Evolutionary conservation across 2,329 filamentous ascomycete genomes (phyloP).

Genomic region (Didymosphaeria variabile): DNA sequence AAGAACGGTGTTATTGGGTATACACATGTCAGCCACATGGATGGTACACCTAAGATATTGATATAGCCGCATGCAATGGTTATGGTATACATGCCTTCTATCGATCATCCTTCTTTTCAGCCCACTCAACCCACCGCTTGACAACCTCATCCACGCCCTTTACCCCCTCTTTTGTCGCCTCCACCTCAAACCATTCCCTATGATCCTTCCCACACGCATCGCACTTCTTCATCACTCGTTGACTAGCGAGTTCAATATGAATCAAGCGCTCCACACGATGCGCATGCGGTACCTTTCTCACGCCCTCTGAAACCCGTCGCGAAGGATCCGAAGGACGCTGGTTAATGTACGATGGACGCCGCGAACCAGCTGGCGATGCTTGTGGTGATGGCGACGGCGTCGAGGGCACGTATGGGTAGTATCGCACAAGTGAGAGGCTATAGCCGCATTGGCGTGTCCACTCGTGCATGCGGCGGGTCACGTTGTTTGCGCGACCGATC

Average conservation of each 20-base stretch:
- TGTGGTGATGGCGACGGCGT: constrained; percentile 38
- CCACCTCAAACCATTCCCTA: constrained; percentile 93
- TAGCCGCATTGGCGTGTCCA: constrained; percentile 95
- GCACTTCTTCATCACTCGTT: constrained; percentile 71
- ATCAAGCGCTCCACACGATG: constrained; percentile 90
- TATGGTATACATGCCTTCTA: background rate
- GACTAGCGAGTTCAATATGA: constrained; percentile 81
- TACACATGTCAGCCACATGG: too few relatives aligned
- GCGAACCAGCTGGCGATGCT: constrained; percentile 38
- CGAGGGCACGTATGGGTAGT: constrained; percentile 78
- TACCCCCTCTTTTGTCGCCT: constrained; percentile 75
- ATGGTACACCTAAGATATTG: too few relatives aligned
- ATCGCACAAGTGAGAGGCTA: constrained; percentile 84
- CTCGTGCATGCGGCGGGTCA: constrained; percentile 88
- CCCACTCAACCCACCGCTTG: constrained; percentile 87
- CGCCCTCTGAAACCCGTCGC: constrained; percentile 32
- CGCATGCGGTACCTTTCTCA: constrained; percentile 81
- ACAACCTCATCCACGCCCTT: constrained; percentile 76
- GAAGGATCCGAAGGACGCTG: constrained; percentile 20
- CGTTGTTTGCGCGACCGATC: constrained; percentile 77
- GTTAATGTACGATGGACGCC: constrained; percentile 33
- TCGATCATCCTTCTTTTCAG: constrained; percentile 57
- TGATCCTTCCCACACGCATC: constrained; percentile 83
- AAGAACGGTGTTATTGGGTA: too few relatives aligned
- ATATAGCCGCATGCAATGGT: too few relatives aligned